phyloP scores from a whole-genome alignment of 2,329 filamentous ascomycete genomes.

The Balansia obtecta region DNA sequence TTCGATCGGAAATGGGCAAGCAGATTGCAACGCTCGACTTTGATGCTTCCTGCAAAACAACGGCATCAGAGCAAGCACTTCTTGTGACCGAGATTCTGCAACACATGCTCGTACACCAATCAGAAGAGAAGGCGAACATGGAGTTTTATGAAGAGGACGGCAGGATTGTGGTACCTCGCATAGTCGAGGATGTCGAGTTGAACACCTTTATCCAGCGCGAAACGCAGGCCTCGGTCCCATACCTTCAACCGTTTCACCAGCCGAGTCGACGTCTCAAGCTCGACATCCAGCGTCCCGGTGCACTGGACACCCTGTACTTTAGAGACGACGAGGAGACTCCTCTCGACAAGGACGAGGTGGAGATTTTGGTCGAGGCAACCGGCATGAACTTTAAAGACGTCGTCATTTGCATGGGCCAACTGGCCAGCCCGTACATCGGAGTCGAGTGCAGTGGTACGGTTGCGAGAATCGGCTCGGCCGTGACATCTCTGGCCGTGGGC shows the following conservation, averaged over 20 bases:
- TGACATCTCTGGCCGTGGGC: conserved; percentile 50
- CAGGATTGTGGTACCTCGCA: conserved; percentile 16
- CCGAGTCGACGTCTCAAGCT: conserved; percentile 21
- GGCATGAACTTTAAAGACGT: conserved; percentile 36
- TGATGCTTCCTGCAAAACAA: conserved; percentile 18
- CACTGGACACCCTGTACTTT: conserved; percentile 28
- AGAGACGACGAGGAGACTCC: conserved; percentile 20
- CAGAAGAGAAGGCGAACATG: conserved; percentile 12
- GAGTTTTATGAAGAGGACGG: conserved; percentile 19
- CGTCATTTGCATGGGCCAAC: conserved; percentile 28
- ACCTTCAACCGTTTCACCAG: conserved; percentile 25
- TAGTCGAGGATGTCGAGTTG: conserved; percentile 15
- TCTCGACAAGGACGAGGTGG: conserved; percentile 24
- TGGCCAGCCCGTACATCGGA: conserved; percentile 21
- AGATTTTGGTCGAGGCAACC: conserved; percentile 29
- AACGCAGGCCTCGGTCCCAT: conserved; percentile 14
- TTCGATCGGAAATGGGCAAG: conserved; percentile 33
- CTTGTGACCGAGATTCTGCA: not conserved
- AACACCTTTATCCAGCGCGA: conserved; percentile 16
- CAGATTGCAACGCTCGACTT: conserved; percentile 33
- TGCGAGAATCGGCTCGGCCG: conserved; percentile 42
- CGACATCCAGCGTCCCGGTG: conserved; percentile 25
- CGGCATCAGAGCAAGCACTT: not conserved
- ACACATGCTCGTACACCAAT: not conserved
- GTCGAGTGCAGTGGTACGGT: conserved; percentile 29